Evolutionary conservation across 306 rosid species (phyloP).

Genomic region (Sicyos edulis): DNA sequence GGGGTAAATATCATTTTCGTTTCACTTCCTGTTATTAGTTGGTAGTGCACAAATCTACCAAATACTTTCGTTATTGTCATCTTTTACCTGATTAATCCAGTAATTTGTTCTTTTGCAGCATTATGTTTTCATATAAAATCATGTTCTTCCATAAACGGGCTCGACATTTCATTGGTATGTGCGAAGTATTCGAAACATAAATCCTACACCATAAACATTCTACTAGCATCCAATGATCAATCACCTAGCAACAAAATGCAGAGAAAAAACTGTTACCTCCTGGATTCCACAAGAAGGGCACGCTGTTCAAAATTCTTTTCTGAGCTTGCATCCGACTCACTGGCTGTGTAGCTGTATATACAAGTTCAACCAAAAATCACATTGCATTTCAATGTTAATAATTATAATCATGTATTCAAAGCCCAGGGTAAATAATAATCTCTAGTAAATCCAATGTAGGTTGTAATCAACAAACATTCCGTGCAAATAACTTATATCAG

Average conservation of each 20-base stretch:
- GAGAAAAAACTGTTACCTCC: conserved; percentile 46
- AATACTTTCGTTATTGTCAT: background rate
- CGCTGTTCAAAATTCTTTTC: conserved; percentile 62
- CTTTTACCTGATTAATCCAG: background rate
- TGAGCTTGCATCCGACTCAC: conserved; percentile 46
- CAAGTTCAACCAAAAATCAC: background rate
- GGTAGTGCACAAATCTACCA: background rate
- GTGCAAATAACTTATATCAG: background rate
- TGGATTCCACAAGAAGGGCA: conserved; percentile 76
- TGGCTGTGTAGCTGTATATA: conserved; percentile 59
- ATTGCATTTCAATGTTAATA: background rate
- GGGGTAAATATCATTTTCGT: background rate
- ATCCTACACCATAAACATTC: background rate
- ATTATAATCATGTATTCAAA: background rate
- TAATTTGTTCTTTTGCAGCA: background rate
- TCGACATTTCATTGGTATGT: background rate
- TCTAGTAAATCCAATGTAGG: background rate
- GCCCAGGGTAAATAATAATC: background rate
- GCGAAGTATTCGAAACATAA: background rate
- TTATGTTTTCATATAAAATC: background rate
- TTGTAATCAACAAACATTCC: conserved; percentile 3
- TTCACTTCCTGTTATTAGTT: background rate
- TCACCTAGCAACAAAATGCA: background rate
- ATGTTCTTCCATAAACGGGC: background rate
- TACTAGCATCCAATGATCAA: background rate